These are phyloP conservation scores for Crithidia bombi DNA, from an alignment of 208 protist genomes.

Conservation along the genomic window DNA sequence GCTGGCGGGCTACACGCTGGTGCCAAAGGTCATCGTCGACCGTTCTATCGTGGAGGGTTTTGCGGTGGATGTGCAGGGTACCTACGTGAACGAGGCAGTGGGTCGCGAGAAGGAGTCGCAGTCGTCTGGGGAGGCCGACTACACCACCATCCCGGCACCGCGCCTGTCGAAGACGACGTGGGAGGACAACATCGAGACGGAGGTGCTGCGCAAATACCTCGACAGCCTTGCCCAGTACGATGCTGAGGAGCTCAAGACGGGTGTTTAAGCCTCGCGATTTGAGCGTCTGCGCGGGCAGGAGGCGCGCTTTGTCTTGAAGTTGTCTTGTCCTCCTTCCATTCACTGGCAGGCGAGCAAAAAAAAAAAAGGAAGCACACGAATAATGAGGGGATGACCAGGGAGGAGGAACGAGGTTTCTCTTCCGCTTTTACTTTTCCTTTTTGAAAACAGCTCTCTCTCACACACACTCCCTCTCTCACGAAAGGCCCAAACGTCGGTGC, in stretches of 20 bases:
- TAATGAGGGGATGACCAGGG: no score
- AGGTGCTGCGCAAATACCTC: slow-evolving; percentile 86
- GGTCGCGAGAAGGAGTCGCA: slow-evolving; percentile 51
- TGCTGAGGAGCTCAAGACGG: slow-evolving; percentile 84
- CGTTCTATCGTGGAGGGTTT: slow-evolving; percentile 87
- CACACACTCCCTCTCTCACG: not conserved
- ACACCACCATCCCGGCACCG: slow-evolving; percentile 76
- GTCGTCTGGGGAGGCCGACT: slow-evolving; percentile 71
- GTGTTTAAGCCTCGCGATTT: slow-evolving; percentile 85
- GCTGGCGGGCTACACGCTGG: slow-evolving; percentile 64
- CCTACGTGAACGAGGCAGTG: slow-evolving; percentile 80
- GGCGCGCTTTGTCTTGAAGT: no score
- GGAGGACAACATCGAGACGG: slow-evolving; percentile 90
- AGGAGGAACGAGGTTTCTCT: no score
- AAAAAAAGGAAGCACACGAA: no score
- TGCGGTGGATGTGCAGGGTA: slow-evolving; percentile 81
- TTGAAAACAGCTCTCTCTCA: not conserved
- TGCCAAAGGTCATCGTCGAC: slow-evolving; percentile 84
- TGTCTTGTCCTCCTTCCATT: no score
- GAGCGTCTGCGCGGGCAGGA: no score
- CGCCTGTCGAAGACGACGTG: slow-evolving; percentile 66
- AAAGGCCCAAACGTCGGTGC: not conserved
- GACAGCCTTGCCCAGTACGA: slow-evolving; percentile 86
- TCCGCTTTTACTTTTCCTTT: no score
- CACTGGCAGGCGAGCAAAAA: no score